These are phyloP conservation scores for Penicillium sp. DNA, from an alignment of 2,329 filamentous ascomycete species.

Conservation along the genomic window DNA sequence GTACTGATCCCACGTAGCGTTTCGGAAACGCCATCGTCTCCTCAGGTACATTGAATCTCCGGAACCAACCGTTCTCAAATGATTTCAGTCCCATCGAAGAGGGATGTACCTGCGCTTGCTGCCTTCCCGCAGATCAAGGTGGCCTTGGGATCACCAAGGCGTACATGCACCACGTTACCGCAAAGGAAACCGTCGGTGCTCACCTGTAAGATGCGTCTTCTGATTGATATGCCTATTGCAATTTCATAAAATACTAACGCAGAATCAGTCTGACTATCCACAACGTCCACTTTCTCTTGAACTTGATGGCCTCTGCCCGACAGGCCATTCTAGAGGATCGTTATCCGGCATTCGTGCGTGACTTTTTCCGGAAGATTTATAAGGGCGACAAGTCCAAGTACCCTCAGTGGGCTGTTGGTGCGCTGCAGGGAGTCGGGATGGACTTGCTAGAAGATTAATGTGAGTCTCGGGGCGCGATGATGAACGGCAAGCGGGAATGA, in stretches of 20 bases:
- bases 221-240: not conserved
- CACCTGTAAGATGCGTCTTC: constrained; percentile 50
- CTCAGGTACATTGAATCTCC: constrained; percentile 77
- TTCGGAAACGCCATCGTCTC: constrained; percentile 93
- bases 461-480: no score
- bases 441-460: constrained; percentile 56
- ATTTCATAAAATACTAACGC: constrained; percentile 10
- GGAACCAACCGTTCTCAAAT: constrained; percentile 68
- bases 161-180: constrained; percentile 85
- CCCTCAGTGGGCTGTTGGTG: constrained; percentile 80
- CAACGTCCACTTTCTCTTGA: constrained; percentile 89
- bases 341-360: constrained; percentile 72
- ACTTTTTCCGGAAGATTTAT: constrained; percentile 77
- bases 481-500: no score
- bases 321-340: constrained; percentile 76
- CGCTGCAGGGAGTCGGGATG: constrained; percentile 74
- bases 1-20: constrained; percentile 47
- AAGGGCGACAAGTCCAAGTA: constrained; percentile 60
- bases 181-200: constrained; percentile 92
- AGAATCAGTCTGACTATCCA: constrained; percentile 75
- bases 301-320: constrained; percentile 73
- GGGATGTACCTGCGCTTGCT: constrained; percentile 77
- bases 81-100: constrained; percentile 84
- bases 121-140: constrained; percentile 62
- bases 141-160: constrained; percentile 80